phyloP scores from a whole-genome alignment of 129 eudicot genomes.

The Solidago caesia region DNA sequence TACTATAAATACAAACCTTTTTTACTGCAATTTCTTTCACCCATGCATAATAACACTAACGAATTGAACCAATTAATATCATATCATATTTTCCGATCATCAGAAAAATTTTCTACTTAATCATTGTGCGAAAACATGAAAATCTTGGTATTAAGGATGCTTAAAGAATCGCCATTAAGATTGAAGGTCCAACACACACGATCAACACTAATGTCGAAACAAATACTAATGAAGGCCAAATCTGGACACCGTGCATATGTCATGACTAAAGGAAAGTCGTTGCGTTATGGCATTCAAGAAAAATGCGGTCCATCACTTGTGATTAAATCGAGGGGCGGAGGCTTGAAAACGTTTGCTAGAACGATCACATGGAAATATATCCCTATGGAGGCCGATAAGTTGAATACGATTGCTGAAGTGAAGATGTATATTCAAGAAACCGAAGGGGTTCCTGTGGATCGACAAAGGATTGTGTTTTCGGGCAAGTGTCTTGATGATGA shows the following conservation, averaged over 20 bases:
- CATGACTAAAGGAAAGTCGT: neutral
- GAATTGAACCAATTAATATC: no score
- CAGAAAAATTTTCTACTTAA: neutral
- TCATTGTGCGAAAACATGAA: neutral
- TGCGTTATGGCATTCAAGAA: slow-evolving; percentile 4
- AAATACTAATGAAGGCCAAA: slow-evolving; percentile 9
- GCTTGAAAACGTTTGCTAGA: neutral
- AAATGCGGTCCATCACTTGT: neutral
- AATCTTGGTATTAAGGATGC: neutral
- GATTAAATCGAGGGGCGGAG: slow-evolving; percentile 5
- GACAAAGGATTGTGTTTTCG: neutral
- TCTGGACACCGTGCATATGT: neutral
- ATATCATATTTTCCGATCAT: no score
- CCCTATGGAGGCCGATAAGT: neutral
- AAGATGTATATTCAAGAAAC: neutral
- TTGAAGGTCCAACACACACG: neutral
- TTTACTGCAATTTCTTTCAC: no score
- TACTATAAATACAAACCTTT: no score
- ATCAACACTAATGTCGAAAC: neutral
- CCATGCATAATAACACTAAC: no score
- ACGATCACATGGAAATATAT: slow-evolving; percentile 5
- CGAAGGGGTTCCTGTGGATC: neutral
- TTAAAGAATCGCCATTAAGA: slow-evolving; percentile 6
- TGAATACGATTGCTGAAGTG: neutral
- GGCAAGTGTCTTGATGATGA: neutral